Base-by-base conservation (phyloP, 768 basidiomycete genomes). In the Psilocybe sp. region DNA sequence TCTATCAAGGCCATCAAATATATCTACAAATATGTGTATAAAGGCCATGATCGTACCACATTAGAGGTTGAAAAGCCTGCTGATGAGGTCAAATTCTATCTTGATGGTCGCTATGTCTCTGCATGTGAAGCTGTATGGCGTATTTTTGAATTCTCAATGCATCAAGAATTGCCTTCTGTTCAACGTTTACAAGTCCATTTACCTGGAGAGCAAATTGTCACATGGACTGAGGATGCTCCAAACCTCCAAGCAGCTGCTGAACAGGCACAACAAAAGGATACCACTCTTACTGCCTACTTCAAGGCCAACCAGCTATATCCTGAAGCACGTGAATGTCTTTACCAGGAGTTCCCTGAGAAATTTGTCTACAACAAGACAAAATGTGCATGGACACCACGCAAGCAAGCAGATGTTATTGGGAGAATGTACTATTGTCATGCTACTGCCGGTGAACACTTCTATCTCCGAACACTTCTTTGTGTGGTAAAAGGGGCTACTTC, bases 11-110 rank as follows among this genome's bases (percentile, higher is more conserved):
- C 74, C 3, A 45, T 75, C 58, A 77, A 78, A 46, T 81, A 81
- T 36, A 48, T 53, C 33, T 56, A 68, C 60, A 79, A 80, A 56
- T 79, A 79, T 56, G 61, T 78, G 15, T 67, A 77, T 61, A 82
- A 81, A 54, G 77, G 80, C 7, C 54, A 53, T 50, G 77, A 81
- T 54, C 57, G 62, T 8, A 64, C 66, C 0, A 71, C 73, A 0
- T 12, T 77, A 31, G 62, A 70, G 51, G 36, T 58, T 14, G 41
- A 32, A 16, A 16, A 14, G 3, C 64, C 74, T 57, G 60, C 72
- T 49, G 57, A 64, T 31, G 77, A 78, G 50, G 65, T 73, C 62
- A 49, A 62, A 12, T 52, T 47, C 18, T 75, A 67, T 46, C 16
- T 74, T 1, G 70, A 77, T 47, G 59, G 56, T 5, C 58, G 66